Evolutionary conservation across 306 rosid genomes (phyloP).

Genomic region (Dalbergia cultrata): DNA sequence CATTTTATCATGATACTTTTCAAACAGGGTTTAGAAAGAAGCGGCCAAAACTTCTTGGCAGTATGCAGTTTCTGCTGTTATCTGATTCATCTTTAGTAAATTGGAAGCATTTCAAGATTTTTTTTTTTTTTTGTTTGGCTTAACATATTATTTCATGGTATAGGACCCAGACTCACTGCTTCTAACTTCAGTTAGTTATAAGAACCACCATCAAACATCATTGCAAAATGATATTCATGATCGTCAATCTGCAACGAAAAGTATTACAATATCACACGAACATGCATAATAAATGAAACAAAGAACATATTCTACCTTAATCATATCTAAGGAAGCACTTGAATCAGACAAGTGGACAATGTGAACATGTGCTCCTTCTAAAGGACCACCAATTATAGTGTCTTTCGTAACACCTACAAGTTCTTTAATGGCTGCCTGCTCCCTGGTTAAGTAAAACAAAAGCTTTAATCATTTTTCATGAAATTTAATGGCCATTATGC

Average conservation of each 20-base stretch:
- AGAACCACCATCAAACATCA: slow-evolving; percentile 8
- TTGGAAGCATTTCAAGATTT: neutral
- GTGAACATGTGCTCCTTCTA: slow-evolving; percentile 96
- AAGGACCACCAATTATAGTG: slow-evolving; percentile 74
- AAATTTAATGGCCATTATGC: slow-evolving; percentile 24
- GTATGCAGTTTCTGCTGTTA: neutral
- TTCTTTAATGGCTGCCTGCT: slow-evolving; percentile 84
- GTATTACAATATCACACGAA: neutral
- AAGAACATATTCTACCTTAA: slow-evolving; percentile 66
- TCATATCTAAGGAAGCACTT: slow-evolving; percentile 77
- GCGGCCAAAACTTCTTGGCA: neutral
- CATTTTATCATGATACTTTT: neutral
- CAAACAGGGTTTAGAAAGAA: neutral
- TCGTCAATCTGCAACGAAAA: neutral
- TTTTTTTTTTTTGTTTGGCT: too few species aligned
- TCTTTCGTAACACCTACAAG: slow-evolving; percentile 78
- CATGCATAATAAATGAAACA: slow-evolving; percentile 11
- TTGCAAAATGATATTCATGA: neutral
- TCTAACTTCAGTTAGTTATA: neutral
- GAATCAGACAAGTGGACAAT: slow-evolving; percentile 96
- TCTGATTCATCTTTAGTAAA: neutral
- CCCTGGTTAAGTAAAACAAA: slow-evolving; percentile 66
- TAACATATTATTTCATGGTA: neutral
- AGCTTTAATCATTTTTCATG: slow-evolving; percentile 12
- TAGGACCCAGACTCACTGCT: neutral